phyloP scores from a whole-genome alignment of 768 basidiomycete species.

The Boletellus emodensis region DNA sequence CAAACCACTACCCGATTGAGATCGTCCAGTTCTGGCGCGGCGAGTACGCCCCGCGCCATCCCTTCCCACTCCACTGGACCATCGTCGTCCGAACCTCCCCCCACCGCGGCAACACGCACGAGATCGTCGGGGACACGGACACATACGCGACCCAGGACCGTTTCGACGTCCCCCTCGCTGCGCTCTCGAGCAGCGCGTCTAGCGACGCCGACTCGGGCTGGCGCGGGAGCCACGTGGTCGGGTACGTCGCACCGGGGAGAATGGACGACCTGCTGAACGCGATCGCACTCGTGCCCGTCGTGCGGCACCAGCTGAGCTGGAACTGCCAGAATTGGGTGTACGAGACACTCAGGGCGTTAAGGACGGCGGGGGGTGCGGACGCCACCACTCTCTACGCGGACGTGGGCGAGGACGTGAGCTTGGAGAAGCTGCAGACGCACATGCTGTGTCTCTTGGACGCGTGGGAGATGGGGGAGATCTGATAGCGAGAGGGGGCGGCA shows the following conservation, averaged over 20 bases:
- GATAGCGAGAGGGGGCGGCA: too few species aligned
- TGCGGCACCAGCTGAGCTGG: conserved; percentile 16
- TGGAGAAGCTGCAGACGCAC: conserved; percentile 4
- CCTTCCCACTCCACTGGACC: conserved; percentile 24
- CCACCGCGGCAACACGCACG: conserved; percentile 19
- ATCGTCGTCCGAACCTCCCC: conserved; percentile 23
- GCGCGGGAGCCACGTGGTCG: conserved; percentile 23
- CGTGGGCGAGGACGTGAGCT: conserved; percentile 15
- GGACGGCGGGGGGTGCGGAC: too few species aligned
- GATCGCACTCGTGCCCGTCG: conserved; percentile 17
- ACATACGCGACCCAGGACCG: conserved; percentile 16
- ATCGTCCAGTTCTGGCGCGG: conserved; percentile 29
- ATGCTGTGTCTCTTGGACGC: conserved; percentile 19
- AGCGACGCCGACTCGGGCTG: conserved; percentile 8
- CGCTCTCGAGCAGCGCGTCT: too few species aligned
- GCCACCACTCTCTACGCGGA: conserved; percentile 16
- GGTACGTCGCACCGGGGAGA: conserved; percentile 13
- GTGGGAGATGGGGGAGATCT: conserved; percentile 29
- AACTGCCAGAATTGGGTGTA: conserved; percentile 30
- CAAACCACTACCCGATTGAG: conserved; percentile 20
- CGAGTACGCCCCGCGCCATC: conserved; percentile 3
- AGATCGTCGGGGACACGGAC: conserved; percentile 24
- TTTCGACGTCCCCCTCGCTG: conserved; percentile 9
- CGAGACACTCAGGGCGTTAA: conserved; percentile 14
- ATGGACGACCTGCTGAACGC: conserved; percentile 9